phyloP scores from a whole-genome alignment of 345 rosid genomes.

The Eucalyptus curtisii region DNA sequence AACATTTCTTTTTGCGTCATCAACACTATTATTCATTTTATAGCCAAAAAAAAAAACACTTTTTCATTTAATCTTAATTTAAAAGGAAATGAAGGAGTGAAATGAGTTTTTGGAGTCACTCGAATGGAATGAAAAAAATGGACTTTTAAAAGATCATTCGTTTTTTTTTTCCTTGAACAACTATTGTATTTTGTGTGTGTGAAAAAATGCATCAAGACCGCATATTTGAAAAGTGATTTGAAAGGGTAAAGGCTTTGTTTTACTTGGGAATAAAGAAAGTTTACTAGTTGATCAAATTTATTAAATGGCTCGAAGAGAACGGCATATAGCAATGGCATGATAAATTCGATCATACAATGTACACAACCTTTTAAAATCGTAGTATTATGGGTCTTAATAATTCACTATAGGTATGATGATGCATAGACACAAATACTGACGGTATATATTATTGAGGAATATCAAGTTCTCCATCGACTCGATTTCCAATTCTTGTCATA shows the following conservation, averaged over 20 bases:
- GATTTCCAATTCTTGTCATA: background rate
- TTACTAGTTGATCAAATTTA: too few relatives aligned
- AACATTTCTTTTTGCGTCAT: too few relatives aligned
- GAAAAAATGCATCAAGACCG: background rate
- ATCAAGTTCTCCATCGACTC: too few relatives aligned
- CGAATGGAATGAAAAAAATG: background rate
- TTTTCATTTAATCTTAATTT: background rate
- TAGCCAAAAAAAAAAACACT: fast-evolving
- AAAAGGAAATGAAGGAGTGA: background rate
- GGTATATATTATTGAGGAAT: too few relatives aligned
- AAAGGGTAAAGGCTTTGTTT: background rate
- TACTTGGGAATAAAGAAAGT: too few relatives aligned
- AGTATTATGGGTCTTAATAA: too few relatives aligned
- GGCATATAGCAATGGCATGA: too few relatives aligned
- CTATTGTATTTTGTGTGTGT: background rate
- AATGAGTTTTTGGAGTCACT: background rate
- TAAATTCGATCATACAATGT: too few relatives aligned
- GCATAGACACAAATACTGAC: fast-evolving
- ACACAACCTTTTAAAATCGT: too few relatives aligned
- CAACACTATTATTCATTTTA: too few relatives aligned
- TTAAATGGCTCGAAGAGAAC: too few relatives aligned
- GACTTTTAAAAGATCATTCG: background rate
- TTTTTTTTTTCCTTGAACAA: background rate
- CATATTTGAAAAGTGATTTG: background rate
- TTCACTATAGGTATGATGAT: too few relatives aligned